Percentiles rank a stretch among this genome's conserved stretches.
These are phyloP conservation scores for Phytopythium delawarense DNA, from an alignment of 352 stramenopile species.

Conservation along the genomic window DNA sequence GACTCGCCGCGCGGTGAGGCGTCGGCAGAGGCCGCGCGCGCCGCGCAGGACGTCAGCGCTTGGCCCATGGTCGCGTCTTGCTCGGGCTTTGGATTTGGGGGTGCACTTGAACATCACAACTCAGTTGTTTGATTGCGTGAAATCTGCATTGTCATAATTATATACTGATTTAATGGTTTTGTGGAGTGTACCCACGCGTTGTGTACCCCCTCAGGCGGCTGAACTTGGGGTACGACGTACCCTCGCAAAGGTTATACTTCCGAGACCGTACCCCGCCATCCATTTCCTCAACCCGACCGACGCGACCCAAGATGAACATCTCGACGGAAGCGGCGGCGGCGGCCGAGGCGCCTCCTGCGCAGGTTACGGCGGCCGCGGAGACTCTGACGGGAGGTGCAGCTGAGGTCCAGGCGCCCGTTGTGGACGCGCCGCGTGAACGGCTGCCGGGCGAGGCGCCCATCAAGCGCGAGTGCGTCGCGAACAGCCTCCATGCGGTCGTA, in stretches of 20 bases:
- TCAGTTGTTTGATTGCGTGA: too few relatives aligned
- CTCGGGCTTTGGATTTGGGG: too few relatives aligned
- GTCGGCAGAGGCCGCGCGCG: background rate
- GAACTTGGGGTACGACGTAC: background rate
- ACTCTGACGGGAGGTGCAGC: background rate
- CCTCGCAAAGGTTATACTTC: background rate
- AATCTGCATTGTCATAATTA: too few relatives aligned
- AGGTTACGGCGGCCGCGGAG: background rate
- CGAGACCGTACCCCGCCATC: background rate
- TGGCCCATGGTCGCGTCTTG: too few relatives aligned
- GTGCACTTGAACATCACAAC: too few relatives aligned
- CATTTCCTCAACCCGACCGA: background rate
- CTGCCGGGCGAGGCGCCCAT: slow-evolving; percentile 31
- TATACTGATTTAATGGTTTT: too few relatives aligned
- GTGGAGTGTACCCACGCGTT: too few relatives aligned
- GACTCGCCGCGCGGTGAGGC: background rate
- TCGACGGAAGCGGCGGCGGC: background rate
- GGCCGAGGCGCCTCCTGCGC: background rate
- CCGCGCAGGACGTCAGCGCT: background rate
- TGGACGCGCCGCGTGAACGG: background rate
- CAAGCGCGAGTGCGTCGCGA: slow-evolving; percentile 15
- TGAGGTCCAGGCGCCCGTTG: background rate
- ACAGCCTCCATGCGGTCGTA: background rate
- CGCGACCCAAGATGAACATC: background rate
- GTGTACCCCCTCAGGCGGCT: background rate